A percentile compares a stretch with the other conserved stretches of the same genome.
Evolutionary conservation across 2,329 filamentous ascomycete species (phyloP).

Genomic region (Didymella arachidicola): DNA sequence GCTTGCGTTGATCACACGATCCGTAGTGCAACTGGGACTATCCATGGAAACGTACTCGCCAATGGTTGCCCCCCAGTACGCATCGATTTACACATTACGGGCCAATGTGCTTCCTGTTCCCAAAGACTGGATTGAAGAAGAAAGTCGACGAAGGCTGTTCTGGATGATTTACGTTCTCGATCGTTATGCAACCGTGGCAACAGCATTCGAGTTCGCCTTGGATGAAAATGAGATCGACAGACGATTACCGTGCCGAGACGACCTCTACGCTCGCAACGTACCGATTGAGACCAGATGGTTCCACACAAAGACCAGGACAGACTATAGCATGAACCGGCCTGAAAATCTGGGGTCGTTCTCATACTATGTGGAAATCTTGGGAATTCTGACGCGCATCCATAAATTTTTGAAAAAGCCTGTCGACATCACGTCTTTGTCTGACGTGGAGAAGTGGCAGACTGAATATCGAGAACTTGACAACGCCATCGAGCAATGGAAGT

Average conservation of each 20-base stretch:
- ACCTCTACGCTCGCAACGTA: slow-evolving; percentile 83
- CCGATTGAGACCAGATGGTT: slow-evolving; percentile 88
- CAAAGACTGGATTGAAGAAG: slow-evolving; percentile 87
- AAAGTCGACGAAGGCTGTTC: slow-evolving; percentile 82
- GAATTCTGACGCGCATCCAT: slow-evolving; percentile 86
- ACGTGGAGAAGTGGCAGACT: slow-evolving; percentile 89
- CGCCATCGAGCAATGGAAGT: slow-evolving; percentile 82
- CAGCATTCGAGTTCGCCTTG: slow-evolving; percentile 89
- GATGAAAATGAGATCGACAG: slow-evolving; percentile 91
- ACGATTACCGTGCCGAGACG: slow-evolving; percentile 84
- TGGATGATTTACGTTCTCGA: slow-evolving; percentile 96
- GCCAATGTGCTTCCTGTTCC: slow-evolving; percentile 86
- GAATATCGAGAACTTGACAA: slow-evolving; percentile 86
- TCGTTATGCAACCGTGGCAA: slow-evolving; percentile 87
- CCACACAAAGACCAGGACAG: slow-evolving; percentile 57
- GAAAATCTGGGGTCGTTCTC: slow-evolving; percentile 88
- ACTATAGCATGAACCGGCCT: slow-evolving; percentile 72
- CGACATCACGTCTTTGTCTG: slow-evolving; percentile 81
- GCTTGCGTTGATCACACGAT: slow-evolving; percentile 85
- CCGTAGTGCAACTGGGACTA: slow-evolving; percentile 85
- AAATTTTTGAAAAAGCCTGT: slow-evolving; percentile 88
- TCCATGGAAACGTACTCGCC: slow-evolving; percentile 83
- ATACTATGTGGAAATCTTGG: slow-evolving; percentile 88
- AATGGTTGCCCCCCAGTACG: slow-evolving; percentile 77
- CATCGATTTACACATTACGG: slow-evolving; percentile 87